Evolutionary conservation across 108 stramenopile genomes (phyloP), one percentile per base, ranked within the genome.

Genomic region (Fistulifera pelliculosa): DNA sequence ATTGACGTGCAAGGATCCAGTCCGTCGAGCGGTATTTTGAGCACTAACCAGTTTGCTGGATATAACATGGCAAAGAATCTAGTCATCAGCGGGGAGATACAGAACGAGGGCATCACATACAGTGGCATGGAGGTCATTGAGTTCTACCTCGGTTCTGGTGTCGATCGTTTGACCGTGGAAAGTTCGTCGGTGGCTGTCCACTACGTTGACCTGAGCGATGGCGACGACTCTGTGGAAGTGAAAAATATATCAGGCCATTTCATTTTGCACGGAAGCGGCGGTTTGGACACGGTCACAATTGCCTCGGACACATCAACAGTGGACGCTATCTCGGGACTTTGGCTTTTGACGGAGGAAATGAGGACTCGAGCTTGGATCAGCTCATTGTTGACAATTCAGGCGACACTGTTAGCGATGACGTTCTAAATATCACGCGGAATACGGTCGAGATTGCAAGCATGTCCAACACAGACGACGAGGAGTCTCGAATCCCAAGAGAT

Each of bases 31-130:
- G 70, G 70, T 16, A 54, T 44, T 13, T 54, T 71, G 11, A 52
- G 35, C 39, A 28, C 43, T 14, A 1, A 18, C 10, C 52, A 42
- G 16, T 54, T 71, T 24, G 25, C 15, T 48, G 70, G 70, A 17
- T 61, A 61, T 45, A 65, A 55, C 16, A 71, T 71, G 70, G 64
- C 47, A 27, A 31, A 64, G 39, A 52, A 61, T 50, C 13, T 71
- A 14, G 40, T 60, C 14, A 48, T 65, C 10, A 15, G 11, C 13
- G 41, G 52, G 47, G 14, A 13, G 23, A 52, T 27, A 8, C 70
- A 56, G 24, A 40, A 28, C 13, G 28, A 47, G 49, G 70, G 70
- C 2, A 41, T 71, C 18, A 27, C 16, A 0, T 61, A 71, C 49
- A 31, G 54, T 21, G 64, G 39, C n/a, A 55, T 71, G 19, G 59